These are phyloP conservation scores for Achaetomium macrosporum DNA, from an alignment of 2,329 filamentous ascomycete genomes.

Conservation along the genomic window DNA sequence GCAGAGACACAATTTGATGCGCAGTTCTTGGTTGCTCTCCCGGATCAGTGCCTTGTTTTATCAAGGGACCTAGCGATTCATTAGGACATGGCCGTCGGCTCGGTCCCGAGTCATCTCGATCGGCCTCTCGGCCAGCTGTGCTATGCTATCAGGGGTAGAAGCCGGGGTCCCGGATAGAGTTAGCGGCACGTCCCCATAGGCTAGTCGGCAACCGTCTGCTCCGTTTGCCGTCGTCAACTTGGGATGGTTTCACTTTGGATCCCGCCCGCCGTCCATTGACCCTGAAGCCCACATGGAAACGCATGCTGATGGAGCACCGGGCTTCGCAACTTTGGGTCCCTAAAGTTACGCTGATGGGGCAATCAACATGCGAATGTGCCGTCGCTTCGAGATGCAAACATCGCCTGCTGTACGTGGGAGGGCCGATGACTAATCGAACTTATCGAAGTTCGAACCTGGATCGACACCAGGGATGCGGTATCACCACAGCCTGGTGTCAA, in stretches of 20 bases:
- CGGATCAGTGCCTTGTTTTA: too few species aligned
- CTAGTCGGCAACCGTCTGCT: not conserved
- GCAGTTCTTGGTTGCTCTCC: too few species aligned
- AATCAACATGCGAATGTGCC: too few species aligned
- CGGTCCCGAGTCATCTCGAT: conserved; percentile 5
- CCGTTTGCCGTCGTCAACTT: not conserved
- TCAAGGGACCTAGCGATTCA: not conserved
- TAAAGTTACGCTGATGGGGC: too few species aligned
- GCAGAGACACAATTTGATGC: too few species aligned
- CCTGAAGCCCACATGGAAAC: too few species aligned
- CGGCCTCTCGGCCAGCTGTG: not conserved
- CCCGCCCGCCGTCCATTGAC: too few species aligned
- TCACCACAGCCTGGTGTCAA: not conserved
- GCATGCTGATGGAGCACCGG: too few species aligned
- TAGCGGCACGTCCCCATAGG: not conserved
- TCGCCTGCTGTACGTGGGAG: not conserved
- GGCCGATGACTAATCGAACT: not conserved
- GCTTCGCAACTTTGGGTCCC: too few species aligned
- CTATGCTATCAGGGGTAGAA: not conserved
- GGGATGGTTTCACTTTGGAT: too few species aligned
- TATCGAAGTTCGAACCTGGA: not conserved
- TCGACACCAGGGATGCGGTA: not conserved
- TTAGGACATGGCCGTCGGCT: not conserved
- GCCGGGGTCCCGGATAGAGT: not conserved
- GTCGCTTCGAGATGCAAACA: not conserved